Evolutionary conservation across 75 land plant species (phyloP), one percentile per base, ranked within the genome.

Genomic region (Ceratopteris richardii): DNA sequence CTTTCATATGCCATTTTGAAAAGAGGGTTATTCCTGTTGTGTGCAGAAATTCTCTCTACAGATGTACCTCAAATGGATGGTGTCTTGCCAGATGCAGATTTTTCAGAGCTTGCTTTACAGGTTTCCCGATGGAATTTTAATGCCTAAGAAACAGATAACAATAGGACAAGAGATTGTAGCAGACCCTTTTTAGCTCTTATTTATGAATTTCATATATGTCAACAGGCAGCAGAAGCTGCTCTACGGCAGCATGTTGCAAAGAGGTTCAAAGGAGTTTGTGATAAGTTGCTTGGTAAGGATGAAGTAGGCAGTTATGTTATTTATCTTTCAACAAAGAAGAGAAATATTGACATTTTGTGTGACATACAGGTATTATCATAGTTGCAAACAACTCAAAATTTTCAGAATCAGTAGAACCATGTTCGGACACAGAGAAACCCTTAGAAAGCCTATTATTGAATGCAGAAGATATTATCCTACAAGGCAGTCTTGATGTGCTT

Each of bases 21-120:
- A n/a, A n/a, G n/a, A n/a, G n/a, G n/a, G n/a, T n/a, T n/a, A n/a
- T n/a, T n/a, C n/a, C n/a, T n/a, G n/a, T 9, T 33, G 37, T 33
- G 39, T 71, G 30, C 76, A 90, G 96, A 80, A 56, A 59, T 61
- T 39, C 69, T 88, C 33, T 92, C 89, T 79, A 60, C 58, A 23
- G 87, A 89, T 75, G 82, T 85, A 20, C 60, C 62, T 11, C 47
- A 73, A 56, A 67, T 93, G 82, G 78, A 83, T 70, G 87, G 89
- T 66, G 90, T 85, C 16, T 60, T 93, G 42, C 82, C 82, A 41
- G 95, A 93, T 44, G 95, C 98, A 65, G 75, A 62, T 56, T 84
- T 93, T 29, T 68, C 73, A 17, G 84, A 65, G 21, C 70, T 65
- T 57, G 66, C 73, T 44, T 25, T 78, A 27, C 50, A 86, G 90